A percentile compares a stretch with the other conserved stretches of the same genome.
These are phyloP conservation scores for Guillardia theta DNA, from an alignment of 78 protist species.

Conservation along the genomic window DNA sequence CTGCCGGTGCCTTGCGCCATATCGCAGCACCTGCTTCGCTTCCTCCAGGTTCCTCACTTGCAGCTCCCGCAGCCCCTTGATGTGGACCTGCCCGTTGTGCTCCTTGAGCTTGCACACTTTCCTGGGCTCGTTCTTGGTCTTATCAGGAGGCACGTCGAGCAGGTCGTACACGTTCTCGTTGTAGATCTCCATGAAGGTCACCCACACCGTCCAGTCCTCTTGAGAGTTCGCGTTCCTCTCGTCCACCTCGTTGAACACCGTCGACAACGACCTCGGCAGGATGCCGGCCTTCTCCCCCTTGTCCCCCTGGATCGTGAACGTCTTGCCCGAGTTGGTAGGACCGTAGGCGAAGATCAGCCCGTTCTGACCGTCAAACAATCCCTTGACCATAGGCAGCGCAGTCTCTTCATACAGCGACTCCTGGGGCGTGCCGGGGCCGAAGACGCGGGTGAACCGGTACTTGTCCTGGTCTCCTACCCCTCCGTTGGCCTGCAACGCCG, in stretches of 20 bases:
- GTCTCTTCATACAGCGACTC: background rate
- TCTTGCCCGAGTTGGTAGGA: conserved; percentile 80
- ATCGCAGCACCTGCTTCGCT: conserved; percentile 53
- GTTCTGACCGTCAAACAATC: conserved; percentile 68
- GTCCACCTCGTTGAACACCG: background rate
- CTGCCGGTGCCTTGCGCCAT: conserved; percentile 37
- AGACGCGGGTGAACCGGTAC: background rate
- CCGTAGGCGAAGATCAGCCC: conserved; percentile 78
- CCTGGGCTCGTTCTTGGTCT: background rate
- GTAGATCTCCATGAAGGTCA: conserved; percentile 78
- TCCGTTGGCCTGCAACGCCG: background rate
- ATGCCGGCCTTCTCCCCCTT: conserved; percentile 70
- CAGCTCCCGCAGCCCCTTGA: conserved; percentile 49
- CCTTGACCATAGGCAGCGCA: background rate
- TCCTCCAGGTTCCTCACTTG: conserved; percentile 56
- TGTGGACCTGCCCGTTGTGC: conserved; percentile 32
- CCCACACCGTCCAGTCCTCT: background rate
- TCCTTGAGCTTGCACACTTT: conserved; percentile 44
- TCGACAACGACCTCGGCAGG: conserved; percentile 65
- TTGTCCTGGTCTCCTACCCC: background rate
- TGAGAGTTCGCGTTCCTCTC: background rate
- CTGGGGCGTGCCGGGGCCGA: background rate
- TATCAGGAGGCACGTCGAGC: conserved; percentile 17
- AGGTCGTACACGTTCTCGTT: conserved; percentile 73
- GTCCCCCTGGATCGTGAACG: conserved; percentile 75